Evolutionary conservation across 495 filamentous ascomycete species (phyloP), one percentile per base, ranked within the genome.

Genomic region (Clohesyomyces aquaticus): DNA sequence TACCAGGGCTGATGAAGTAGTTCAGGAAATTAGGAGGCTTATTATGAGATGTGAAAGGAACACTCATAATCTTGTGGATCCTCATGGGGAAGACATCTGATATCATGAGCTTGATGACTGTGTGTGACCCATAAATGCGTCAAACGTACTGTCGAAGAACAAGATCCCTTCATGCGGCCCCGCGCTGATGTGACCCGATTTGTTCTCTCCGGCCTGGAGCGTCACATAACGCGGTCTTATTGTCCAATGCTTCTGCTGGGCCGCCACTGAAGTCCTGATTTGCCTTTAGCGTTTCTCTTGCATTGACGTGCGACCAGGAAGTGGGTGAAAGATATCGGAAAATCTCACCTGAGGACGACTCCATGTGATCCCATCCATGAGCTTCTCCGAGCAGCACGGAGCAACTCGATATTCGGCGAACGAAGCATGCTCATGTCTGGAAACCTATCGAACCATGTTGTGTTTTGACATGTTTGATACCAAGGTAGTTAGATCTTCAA

Each of bases 61-160:
- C 75, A 42, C 84, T 73, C 41, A 93, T 66, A 23, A 88, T 51
- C 75, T 87, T 86, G 71, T 87, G 87, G 26, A 96, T 77, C 64
- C 83, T 89, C 21, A 92, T 78, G 2, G 94, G 93, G 55, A 91
- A 94, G 48, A 96, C 80, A 77, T 92, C 92, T 96, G 67, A 14
- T 12, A 1, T 14, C 14, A 12, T 58, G 9, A 64, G 47, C 25
- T 23, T 55, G 2, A 10, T 41, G 25, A 14, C 14, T 21, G 6
- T n/a, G n/a, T n/a, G 4, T 27, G 16, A 11, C 14, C 18, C 49
- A 8, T 29, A 8, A 29, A 21, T 4, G 1, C 2, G 42, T 25
- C 9, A 3, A 66, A 74, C 86, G 70, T 75, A 95, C 91, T 96
- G 71, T 96, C 91, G 64, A 98, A 85, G 75, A 93, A 98, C 6